Conservation (phyloP, 371 early-diverging fungal species). For the Amoeboaphelidium protococcarum region DNA sequence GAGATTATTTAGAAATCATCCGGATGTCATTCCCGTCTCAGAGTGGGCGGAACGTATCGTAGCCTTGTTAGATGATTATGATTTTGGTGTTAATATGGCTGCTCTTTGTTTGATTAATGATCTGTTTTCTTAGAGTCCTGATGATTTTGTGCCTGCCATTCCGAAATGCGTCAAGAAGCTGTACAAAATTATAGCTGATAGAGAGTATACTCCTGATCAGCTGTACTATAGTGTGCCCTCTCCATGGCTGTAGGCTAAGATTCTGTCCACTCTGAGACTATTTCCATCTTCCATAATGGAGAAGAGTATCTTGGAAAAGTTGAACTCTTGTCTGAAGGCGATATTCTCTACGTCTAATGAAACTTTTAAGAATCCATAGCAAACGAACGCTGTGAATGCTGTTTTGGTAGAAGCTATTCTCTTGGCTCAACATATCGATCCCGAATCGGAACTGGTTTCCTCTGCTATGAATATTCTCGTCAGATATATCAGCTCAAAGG, state of each 20-base stretch:
- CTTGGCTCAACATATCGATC: conserved; percentile 70
- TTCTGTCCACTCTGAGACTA: conserved; percentile 72
- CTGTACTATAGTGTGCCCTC: conserved; percentile 87
- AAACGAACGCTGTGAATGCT: conserved; percentile 84
- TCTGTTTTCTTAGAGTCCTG: conserved; percentile 61
- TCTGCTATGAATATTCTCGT: conserved; percentile 58
- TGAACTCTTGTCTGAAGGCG: conserved; percentile 29
- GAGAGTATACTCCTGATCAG: conserved; percentile 55
- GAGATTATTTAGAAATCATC: conserved; percentile 60
- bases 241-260: conserved; percentile 91
- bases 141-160: conserved; percentile 39
- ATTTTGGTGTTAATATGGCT: conserved; percentile 64
- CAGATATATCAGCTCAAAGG: conserved; percentile 62
- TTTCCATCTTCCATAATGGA: conserved; percentile 53
- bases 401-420: conserved; percentile 88
- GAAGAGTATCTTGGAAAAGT: conserved; percentile 1
- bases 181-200: conserved; percentile 54
- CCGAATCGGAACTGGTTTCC: conserved; percentile 50
- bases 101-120: conserved; percentile 57
- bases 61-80: conserved; percentile 50
- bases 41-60: conserved; percentile 70
- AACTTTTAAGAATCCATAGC: conserved; percentile 75
- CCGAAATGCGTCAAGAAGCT: conserved; percentile 46
- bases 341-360: conserved; percentile 63
- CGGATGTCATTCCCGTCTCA: conserved; percentile 55